phyloP scores from a whole-genome alignment of 2,329 filamentous ascomycete species.

The Dendrostoma leiphaemia region DNA sequence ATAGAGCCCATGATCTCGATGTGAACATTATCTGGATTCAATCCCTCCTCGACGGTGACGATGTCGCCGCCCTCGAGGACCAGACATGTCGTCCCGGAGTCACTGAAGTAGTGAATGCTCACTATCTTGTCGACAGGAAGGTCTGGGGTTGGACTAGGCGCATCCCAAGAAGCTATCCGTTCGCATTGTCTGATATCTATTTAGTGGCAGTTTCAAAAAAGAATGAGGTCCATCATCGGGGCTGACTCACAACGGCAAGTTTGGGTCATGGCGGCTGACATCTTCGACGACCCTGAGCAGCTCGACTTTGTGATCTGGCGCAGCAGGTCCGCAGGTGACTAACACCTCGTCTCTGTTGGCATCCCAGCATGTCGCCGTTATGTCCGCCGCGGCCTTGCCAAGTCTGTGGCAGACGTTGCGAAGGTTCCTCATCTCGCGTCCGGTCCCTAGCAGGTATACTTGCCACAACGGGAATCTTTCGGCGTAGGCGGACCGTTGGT shows the following conservation, averaged over 20 bases:
- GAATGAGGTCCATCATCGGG: background rate
- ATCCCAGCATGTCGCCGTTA: constrained; percentile 86
- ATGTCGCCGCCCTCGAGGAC: constrained; percentile 91
- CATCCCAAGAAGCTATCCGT: constrained; percentile 82
- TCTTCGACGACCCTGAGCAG: constrained; percentile 56
- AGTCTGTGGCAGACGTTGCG: constrained; percentile 71
- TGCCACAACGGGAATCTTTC: background rate
- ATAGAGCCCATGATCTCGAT: constrained; percentile 96
- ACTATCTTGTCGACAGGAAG: constrained; percentile 73
- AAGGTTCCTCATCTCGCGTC: constrained; percentile 76
- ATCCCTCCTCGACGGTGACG: constrained; percentile 70
- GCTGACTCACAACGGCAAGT: constrained; percentile 35
- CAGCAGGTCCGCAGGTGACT: constrained; percentile 79
- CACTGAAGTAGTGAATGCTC: constrained; percentile 80
- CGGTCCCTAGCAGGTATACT: background rate
- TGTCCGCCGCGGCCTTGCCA: constrained; percentile 57
- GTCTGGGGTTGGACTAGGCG: constrained; percentile 74
- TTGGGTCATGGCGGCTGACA: constrained; percentile 21
- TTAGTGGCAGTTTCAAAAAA: background rate
- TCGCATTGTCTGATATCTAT: constrained; percentile 27
- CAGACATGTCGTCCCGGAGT: constrained; percentile 74
- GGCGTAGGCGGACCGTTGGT: background rate
- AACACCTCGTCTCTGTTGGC: constrained; percentile 72
- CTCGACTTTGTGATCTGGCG: constrained; percentile 69
- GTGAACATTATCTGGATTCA: constrained; percentile 61